Evolutionary conservation across 257 asterid species (phyloP).

Genomic region (Solanum acaule): DNA sequence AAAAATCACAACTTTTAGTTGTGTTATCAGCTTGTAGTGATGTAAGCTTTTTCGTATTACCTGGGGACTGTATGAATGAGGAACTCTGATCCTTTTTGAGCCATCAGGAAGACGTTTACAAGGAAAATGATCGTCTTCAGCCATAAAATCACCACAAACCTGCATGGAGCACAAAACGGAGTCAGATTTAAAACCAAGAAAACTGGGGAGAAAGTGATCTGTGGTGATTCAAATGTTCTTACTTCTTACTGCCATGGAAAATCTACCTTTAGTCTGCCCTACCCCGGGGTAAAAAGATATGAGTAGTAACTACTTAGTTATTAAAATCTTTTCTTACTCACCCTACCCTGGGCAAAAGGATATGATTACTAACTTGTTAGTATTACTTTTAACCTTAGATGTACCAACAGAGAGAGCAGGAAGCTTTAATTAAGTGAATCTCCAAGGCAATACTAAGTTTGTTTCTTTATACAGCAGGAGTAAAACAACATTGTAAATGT

Average conservation of each 20-base stretch:
- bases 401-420: background rate
- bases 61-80: slow-evolving; percentile 51
- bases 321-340: background rate
- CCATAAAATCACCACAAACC: slow-evolving; percentile 33
- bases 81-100: slow-evolving; percentile 75
- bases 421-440: background rate
- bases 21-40: background rate
- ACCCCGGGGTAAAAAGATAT: background rate
- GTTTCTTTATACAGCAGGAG: background rate
- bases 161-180: slow-evolving; percentile 10
- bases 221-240: background rate
- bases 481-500: background rate
- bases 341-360: background rate
- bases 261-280: background rate
- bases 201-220: background rate
- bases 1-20: background rate
- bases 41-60: slow-evolving; percentile 17
- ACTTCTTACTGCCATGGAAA: background rate
- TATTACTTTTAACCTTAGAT: background rate
- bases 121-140: slow-evolving; percentile 28
- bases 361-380: background rate
- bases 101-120: slow-evolving; percentile 88
- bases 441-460: background rate
- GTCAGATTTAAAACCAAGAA: background rate
- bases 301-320: background rate